Evolutionary conservation across 495 filamentous ascomycete species (phyloP), one percentile per base, ranked within the genome.

Genomic region (Hypoxylon lienhwacheense): DNA sequence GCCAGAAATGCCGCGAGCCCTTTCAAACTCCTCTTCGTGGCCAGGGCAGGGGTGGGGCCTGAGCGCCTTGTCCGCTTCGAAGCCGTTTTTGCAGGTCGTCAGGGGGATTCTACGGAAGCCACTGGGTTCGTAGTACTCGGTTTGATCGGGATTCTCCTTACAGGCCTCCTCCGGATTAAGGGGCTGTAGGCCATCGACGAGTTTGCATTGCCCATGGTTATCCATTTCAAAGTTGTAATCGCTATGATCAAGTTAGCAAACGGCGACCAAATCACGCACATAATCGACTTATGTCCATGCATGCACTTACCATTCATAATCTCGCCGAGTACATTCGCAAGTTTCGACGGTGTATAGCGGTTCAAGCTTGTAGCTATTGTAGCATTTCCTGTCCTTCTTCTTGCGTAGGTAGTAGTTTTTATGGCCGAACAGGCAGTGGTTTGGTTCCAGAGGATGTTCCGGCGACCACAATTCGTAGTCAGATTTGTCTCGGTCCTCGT

Each of bases 381-480:
- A 93, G 74, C 95, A 99, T 16, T 85, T 72, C 24, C 74, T 70
- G 4, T 80, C 78, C 11, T 73, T 62, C 64, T 85, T 89, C 78
- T 97, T 97, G 65, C 95, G 88, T 66, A 93, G 82, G 59, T 97
- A 99, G 65, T 91, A 80, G 37, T 90, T 81, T 28, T 86, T 75
- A 72, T 96, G 95, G 12, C 95, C 95, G 65, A 97, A 99, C 3
- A 99, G 75, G 67, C 95, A 99, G 40, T 89, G 80, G 43, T 86
- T 73, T 2, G 85, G 73, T 62, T 87, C 82, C 26, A 78, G 63
- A 1, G 91, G 91, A 66, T 96, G 91, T 49, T 77, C 77, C 10
- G 95, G 91, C 42, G 77, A 78, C 90, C 91, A 99, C 35, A 92
- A 71, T 40, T 86, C 77, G 73, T 95, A 97, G 53, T 84, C 79